Evolutionary conservation across 805 yeast species (phyloP), one percentile per base, ranked within the genome.

Genomic region (Lipomyces sp.): DNA sequence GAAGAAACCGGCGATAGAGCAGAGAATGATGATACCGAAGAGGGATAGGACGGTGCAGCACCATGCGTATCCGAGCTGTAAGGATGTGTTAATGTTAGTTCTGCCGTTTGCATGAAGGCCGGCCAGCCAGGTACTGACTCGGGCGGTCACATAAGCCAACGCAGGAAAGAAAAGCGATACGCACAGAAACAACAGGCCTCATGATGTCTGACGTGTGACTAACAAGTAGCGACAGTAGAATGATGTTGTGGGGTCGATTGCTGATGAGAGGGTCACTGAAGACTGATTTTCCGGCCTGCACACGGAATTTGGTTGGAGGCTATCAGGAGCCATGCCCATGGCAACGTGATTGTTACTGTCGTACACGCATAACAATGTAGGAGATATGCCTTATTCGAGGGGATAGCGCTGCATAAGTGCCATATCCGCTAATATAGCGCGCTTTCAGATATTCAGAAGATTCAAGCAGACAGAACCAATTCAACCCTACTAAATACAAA

Each of bases 41-140:
- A 95, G 92, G 59, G 98, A 92, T 56, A 95, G 82, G 53, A 94
- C 84, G 56, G 98, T 94, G 77, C 99, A 94, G 78, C 90, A 92
- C 90, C 97, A 94, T 32, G 99, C 98, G 69, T 67, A 67, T 50
- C 70, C 70, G 68, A 67, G 70, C 70, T 67, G 54, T 30, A 65
- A 42, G 18, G 48, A 42, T 15, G 24, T 18, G n/a, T 15, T 42
- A 7, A 42, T 6, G 48, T 42, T 15, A 42, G 48, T 42, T 42
- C 48, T 5, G 15, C n/a, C 7, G 48, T 3, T 15, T 15, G 48
- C 48, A 5, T 2, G 18, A 6, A 3, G 39, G 18, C 24, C 10
- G 10, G 32, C 35, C 39, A 18, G 33, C n/a, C 34, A 24, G 24
- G 30, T n/a, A n/a, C 24, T 59, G 13, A 45, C 7, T 33, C n/a